Base-by-base conservation (phyloP, 257 asterid species). In the Verbascum thapsus region DNA sequence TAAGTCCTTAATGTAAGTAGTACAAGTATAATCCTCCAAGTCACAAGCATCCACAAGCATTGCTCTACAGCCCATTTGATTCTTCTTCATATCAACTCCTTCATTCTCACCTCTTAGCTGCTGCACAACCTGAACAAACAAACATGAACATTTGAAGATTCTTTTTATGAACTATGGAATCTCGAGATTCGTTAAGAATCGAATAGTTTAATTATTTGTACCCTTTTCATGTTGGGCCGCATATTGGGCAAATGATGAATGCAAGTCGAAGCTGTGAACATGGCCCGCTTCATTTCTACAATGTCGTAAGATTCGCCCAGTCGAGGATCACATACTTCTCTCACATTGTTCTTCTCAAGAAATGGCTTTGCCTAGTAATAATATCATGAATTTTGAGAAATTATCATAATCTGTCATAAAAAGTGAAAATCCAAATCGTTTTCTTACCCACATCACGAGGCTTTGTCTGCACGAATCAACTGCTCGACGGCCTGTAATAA, bases 391-490 rank as follows among this genome's bases (percentile, higher is more conserved):
- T 26, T 26, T 26, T 2, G 32, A 5, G 3, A 26, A 26, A 5
- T n/a, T n/a, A n/a, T n/a, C n/a, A n/a, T n/a, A n/a, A n/a, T n/a
- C n/a, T n/a, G n/a, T 4, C 0, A 10, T 32, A 8, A 10, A 16
- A 16, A 11, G 9, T 15, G 32, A 26, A n/a, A 26, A 26, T 26
- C 32, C 32, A 15, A 20, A 43, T 3, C 40, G 37, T 20, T n/a
- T 57, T 30, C 95, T 8, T 83, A 94, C 99, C 97, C 95, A 94
- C 81, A 90, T 82, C 56, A 80, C 99, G 40, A 94, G 97, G 84
- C 97, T 94, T 74, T 90, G 97, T 48, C 85, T 72, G 9, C 81
- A 77, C 37, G 96, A 85, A 74, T 85, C 94, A 66, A 94, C 97
- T 35, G 99, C 96, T 2, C 85, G 94, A 0, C 95, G 96, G 17